Conservation (phyloP, 164 flowering plant species). For the Warburgia ugandensis region DNA sequence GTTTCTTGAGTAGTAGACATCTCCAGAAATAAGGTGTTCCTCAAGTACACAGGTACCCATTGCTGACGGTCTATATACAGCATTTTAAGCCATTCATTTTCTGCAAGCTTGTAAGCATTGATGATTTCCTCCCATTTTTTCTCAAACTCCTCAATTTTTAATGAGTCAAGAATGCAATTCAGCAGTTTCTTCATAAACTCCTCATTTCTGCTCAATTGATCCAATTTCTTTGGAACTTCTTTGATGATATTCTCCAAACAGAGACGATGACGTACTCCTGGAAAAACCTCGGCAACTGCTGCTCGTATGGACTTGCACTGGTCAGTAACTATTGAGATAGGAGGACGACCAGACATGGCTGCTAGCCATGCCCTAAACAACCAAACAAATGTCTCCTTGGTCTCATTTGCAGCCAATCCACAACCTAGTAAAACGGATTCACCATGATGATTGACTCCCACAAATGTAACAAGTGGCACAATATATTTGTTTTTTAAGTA, state of each 20-base stretch:
- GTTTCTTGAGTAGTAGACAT: conserved; percentile 9
- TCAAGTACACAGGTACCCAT: conserved; percentile 12
- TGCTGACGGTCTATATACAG: conserved; percentile 10
- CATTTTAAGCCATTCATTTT: conserved; percentile 8
- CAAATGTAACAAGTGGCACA: conserved; percentile 38
- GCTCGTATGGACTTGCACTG: conserved; percentile 59
- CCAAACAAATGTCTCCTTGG: conserved; percentile 74
- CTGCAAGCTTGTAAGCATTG: neutral
- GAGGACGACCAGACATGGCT: conserved; percentile 70
- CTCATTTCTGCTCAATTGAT: conserved; percentile 49
- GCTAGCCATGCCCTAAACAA: conserved; percentile 69
- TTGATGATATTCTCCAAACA: conserved; percentile 81
- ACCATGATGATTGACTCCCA: conserved; percentile 43
- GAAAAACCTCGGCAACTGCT: conserved; percentile 64
- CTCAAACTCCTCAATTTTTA: conserved; percentile 10
- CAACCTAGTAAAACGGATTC: conserved; percentile 69
- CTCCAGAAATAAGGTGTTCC: conserved; percentile 10
- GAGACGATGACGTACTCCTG: conserved; percentile 70
- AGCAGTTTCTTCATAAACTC: conserved; percentile 67
- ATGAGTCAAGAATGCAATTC: conserved; percentile 32
- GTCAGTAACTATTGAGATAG: conserved; percentile 77
- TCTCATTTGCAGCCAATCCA: conserved; percentile 69
- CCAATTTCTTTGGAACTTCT: conserved; percentile 69
- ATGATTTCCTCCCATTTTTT: conserved; percentile 8
- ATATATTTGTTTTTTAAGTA: conserved; percentile 29